A percentile compares a stretch with the other conserved stretches of the same genome.
These are phyloP conservation scores for Exophiala phaeomuriformis DNA, from an alignment of 2,329 filamentous ascomycete genomes.

Conservation along the genomic window DNA sequence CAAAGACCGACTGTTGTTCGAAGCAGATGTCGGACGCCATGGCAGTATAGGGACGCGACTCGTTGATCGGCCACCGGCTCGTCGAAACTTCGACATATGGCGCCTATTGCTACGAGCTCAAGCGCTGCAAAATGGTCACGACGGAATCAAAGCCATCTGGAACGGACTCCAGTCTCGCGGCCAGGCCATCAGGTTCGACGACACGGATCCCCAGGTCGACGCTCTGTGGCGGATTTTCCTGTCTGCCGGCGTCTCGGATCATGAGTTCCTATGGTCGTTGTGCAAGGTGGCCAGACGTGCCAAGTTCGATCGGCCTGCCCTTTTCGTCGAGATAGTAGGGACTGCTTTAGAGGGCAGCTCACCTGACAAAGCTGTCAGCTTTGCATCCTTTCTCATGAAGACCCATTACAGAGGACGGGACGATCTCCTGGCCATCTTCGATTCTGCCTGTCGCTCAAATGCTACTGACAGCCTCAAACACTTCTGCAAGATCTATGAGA, in stretches of 20 bases:
- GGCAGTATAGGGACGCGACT: constrained; percentile 34
- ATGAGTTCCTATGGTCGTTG: constrained; percentile 16
- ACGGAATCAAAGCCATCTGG: constrained; percentile 39
- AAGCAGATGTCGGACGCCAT: constrained; percentile 37
- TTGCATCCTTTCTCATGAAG: constrained; percentile 18
- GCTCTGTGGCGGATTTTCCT: constrained; percentile 22
- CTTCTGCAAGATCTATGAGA: constrained; percentile 39
- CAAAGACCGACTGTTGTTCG: constrained; percentile 34
- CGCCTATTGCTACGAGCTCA: constrained; percentile 39
- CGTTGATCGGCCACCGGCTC: constrained; percentile 32
- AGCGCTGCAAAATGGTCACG: constrained; percentile 38
- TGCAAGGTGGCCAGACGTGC: constrained; percentile 9
- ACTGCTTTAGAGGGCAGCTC: constrained; percentile 31
- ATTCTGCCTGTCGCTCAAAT: constrained; percentile 17
- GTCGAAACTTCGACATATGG: constrained; percentile 39
- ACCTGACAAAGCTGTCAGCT: constrained; percentile 19
- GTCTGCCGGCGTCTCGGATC: constrained; percentile 16
- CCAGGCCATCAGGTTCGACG: constrained; percentile 18
- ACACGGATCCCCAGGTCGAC: constrained; percentile 16
- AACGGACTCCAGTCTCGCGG: constrained; percentile 25
- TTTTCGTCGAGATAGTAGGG: constrained; percentile 43
- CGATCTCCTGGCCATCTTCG: constrained; percentile 18
- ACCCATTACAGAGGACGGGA: constrained; percentile 15
- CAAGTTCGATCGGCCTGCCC: constrained; percentile 27
- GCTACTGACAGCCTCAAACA: constrained; percentile 29